Conservation (phyloP, 2,329 filamentous ascomycete genomes). For the Helicocarpus griseus region DNA sequence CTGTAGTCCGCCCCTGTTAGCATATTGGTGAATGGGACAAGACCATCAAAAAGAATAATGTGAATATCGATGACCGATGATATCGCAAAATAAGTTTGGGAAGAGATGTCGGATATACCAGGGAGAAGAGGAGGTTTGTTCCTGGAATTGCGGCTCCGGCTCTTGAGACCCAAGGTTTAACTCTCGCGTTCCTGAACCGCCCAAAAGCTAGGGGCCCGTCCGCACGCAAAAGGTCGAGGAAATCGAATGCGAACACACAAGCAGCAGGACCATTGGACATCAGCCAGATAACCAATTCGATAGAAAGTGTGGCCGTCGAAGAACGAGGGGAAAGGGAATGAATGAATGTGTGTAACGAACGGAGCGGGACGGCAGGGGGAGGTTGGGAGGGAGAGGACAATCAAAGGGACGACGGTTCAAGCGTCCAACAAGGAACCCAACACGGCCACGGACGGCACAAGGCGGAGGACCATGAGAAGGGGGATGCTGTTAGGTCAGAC, state of each 20-base stretch:
- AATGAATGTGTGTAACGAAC: neutral
- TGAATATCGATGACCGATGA: too few relatives aligned
- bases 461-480: neutral
- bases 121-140: neutral
- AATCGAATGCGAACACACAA: neutral
- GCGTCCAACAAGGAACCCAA: neutral
- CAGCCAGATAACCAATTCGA: neutral
- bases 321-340: neutral
- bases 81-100: neutral
- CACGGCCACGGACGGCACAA: neutral
- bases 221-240: neutral
- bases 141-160: neutral
- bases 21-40: neutral
- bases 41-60: neutral
- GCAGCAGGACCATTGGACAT: neutral
- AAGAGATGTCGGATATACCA: neutral
- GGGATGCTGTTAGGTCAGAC: neutral
- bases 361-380: neutral
- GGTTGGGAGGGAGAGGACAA: neutral
- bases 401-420: neutral
- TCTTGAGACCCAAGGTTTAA: constrained; percentile 1
- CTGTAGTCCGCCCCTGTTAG: neutral
- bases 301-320: neutral
- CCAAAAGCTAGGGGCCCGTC: neutral
- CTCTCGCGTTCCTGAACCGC: neutral